Base-by-base conservation (phyloP, 371 early-diverging fungal species). In the Smittium culicis region DNA sequence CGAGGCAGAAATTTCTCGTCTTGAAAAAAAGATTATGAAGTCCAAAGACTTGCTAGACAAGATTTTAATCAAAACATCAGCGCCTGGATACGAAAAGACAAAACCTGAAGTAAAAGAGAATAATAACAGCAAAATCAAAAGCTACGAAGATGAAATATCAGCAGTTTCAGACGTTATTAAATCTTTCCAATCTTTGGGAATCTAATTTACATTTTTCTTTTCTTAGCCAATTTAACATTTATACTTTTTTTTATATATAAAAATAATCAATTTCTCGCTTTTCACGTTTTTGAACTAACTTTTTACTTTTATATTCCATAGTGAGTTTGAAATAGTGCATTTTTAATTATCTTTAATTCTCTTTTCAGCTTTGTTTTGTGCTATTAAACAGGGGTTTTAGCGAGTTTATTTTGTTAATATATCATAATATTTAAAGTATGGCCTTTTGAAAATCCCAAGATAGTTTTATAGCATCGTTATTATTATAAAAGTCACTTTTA, bases 1-100 rank as follows among this genome's bases (percentile, higher is more conserved):
- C 67, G 86, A 85, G 67, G 82, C 80, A 33, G 92, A 92, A 75
- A 79, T 92, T 35, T 69, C 69, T 60, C 89, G 89, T 75, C 74
- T 90, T 60, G 79, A 85, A 67, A 78, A 78, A 71, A 88, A 88
- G 76, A 63, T 85, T 45, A 74, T 69, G 65, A 89, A 88, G 79
- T 78, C 81, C 14, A 66, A 72, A 35, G 80, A 83, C 69, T 71
- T 77, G 17, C 71, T 76, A 65, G 78, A 78, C 16, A 78, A 74
- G n/a, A 72, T 82, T 35, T 57, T 69, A 45, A 82, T 83, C 73
- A 85, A 84, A 74, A 85, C 77, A 8, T 14, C 14, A 5, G 30
- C 62, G 8, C 29, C 62, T 29, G 62, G 62, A 34, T 62, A 62
- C 25, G 62, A 62, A 31, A 62, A 62, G 30, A 25, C 62, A 5